These are phyloP conservation scores for Rasamsonia emersonii DNA, from an alignment of 2,329 filamentous ascomycete genomes.

Conservation along the genomic window DNA sequence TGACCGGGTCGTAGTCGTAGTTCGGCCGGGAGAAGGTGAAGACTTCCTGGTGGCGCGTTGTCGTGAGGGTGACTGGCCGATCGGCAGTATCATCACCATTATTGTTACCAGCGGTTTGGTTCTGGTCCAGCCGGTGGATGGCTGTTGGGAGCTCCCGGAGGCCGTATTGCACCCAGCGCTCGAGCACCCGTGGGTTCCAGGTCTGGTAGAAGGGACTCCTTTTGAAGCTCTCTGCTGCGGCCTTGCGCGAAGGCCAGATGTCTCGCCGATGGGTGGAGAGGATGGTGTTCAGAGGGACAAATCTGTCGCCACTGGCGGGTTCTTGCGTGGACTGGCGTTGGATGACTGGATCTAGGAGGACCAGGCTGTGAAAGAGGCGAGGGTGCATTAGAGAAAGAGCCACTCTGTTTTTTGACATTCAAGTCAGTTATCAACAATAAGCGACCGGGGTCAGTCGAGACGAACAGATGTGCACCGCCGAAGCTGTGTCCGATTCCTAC, in stretches of 20 bases:
- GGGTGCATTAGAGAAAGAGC: constrained; percentile 70
- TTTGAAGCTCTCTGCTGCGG: constrained; percentile 58
- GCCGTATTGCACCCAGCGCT: constrained; percentile 63
- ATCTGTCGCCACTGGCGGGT: constrained; percentile 13
- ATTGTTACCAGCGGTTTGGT: constrained; percentile 19
- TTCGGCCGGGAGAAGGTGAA: constrained; percentile 42
- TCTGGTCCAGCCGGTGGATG: constrained; percentile 21
- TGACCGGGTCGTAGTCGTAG: constrained; percentile 50
- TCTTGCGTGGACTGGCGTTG: constrained; percentile 38
- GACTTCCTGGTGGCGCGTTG: constrained; percentile 82
- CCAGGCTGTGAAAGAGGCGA: constrained; percentile 63
- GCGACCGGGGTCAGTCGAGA: constrained; percentile 5
- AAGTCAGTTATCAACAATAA: neutral
- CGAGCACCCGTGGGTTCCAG: constrained; percentile 76
- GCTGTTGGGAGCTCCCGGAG: constrained; percentile 64
- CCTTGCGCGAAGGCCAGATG: constrained; percentile 66
- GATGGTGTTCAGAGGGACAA: constrained; percentile 31
- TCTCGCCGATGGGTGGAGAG: constrained; percentile 68
- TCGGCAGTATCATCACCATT: too few species aligned
- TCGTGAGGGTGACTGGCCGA: constrained; percentile 61
- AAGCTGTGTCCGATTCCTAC: constrained; percentile 85
- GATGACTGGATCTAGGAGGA: constrained; percentile 82
- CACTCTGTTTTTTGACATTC: constrained; percentile 26
- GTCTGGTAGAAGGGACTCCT: constrained; percentile 66
- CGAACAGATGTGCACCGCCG: constrained; percentile 62